Evolutionary conservation across 805 yeast genomes (phyloP), one percentile per base, ranked within the genome.

Genomic region (Vanderwaltozyma tropicalis): DNA sequence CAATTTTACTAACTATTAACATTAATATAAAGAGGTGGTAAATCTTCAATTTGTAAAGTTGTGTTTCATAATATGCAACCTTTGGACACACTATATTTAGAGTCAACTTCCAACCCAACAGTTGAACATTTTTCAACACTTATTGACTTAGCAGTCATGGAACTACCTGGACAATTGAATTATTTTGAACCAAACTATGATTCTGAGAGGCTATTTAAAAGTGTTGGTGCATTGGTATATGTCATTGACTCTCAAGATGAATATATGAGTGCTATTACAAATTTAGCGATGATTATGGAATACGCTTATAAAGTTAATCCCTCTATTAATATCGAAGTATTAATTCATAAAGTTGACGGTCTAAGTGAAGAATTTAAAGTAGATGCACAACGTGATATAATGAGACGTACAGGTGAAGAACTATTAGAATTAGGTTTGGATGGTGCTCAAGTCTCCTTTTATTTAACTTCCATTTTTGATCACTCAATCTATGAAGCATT

Each of bases 41-140:
- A 92, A 61, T 85, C 96, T 8, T 87, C 96, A 3, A 92, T 92
- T 24, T 80, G 96, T 52, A 87, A 89, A 55, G 97, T 92, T 12
- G 94, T 92, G 2, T 92, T 92, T 61, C 95, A 89, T 59, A 83
- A 85, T 55, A 86, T 92, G 94, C 95, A 84, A 54, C 96, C 98
- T 1, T 66, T 87, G 43, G 96, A 89, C 52, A 88, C 97, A 0
- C 61, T 89, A 32, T 89, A 89, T 52, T 63, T 92, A 38, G 97
- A 89, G 49, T 77, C 88, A 36, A 89, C 98, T 0, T 74, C 94
- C 2, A 82, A 79, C 51, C 96, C 96, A 4, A 82, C 94, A 3
- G 72, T 81, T 12, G 95, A 87, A 50, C 82, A 75, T 51, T 83
- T 87, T 55, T 72, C 78, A 34, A 84, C 96, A 9, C 67, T 89